phyloP scores from a whole-genome alignment of 2,329 filamentous ascomycete genomes.

The Emericellopsis cladophorae region DNA sequence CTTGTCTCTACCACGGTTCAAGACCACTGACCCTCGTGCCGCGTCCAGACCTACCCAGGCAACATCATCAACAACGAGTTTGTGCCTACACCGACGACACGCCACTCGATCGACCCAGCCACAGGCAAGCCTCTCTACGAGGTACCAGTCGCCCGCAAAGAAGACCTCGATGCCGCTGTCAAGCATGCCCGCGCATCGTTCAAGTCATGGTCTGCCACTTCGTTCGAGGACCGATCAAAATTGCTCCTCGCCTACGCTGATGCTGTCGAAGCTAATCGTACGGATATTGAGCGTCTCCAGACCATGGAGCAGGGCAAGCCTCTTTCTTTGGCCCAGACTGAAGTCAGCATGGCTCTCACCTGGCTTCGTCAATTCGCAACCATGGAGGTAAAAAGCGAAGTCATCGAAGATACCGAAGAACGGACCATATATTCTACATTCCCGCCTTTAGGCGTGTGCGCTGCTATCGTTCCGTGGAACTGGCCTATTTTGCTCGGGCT shows the following conservation, averaged over 20 bases:
- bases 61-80: constrained; percentile 3
- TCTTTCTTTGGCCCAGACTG: background rate
- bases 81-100: background rate
- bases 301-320: constrained; percentile 4
- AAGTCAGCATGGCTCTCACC: background rate
- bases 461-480: constrained; percentile 45
- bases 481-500: constrained; percentile 38
- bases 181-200: constrained; percentile 1
- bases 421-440: constrained; percentile 4
- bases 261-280: background rate
- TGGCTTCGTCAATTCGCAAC: constrained; percentile 14
- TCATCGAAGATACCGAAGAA: constrained; percentile 16
- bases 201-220: constrained; percentile 1
- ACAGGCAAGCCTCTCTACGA: constrained; percentile 1
- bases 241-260: constrained; percentile 1
- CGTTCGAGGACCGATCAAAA: constrained; percentile 1
- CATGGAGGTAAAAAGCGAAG: constrained; percentile 8
- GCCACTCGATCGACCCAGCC: constrained; percentile 3
- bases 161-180: constrained; percentile 3
- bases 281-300: constrained; percentile 1
- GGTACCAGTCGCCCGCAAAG: constrained; percentile 1
- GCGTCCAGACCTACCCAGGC: background rate
- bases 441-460: constrained; percentile 41
- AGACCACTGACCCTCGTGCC: background rate
- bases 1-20: too few species aligned